Base-by-base conservation (phyloP, 164 flowering plant species). In the Nymphaea thermarum region DNA sequence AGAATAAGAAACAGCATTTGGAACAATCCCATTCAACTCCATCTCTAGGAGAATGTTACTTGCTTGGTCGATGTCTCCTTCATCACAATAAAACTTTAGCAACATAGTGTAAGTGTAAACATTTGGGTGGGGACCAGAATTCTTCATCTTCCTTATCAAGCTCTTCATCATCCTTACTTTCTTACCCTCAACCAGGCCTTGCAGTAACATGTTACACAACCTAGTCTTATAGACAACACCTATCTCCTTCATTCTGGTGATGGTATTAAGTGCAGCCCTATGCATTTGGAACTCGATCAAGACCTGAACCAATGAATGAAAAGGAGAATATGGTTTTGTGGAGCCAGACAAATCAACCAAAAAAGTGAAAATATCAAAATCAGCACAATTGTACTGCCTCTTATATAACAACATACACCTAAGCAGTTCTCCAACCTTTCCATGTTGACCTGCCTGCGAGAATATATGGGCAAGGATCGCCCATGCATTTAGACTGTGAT, bases 181-280 rank as follows among this genome's bases (percentile, higher is more conserved):
- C 53, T 78, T 77, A 44, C 73, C 77, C 70, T 82, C 81, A 12
- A 71, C 76, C 66, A 81, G 70, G 71, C 79, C 77, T 67, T 82
- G 83, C 62, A 89, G 86, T 82, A 89, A 70, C 71, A 81, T 84
- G 74, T 87, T 89, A 74, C 88, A 85, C 0, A 83, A 73, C 0
- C 0, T 42, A 25, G 80, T 71, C 65, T 63, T 60, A 5, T 68
- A 75, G 59, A 71, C 18, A 59, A 77, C 36, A 65, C 83, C 87
- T 36, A 68, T 65, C 62, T 67, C 72, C 71, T 79, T 85, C 44
- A 74, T 77, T 67, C 68, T 77, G 64, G 66, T 63, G 63, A 83
- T 77, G 42, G 80, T 80, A 69, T 81, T 79, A 7, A 77, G 11
- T 2, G 87, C 90, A 74, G 78, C 66, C 60, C 80, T 86, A 74